Evolutionary conservation across 345 rosid genomes (phyloP), one percentile per base, ranked within the genome.

Genomic region (Bretschneidera sinensis): DNA sequence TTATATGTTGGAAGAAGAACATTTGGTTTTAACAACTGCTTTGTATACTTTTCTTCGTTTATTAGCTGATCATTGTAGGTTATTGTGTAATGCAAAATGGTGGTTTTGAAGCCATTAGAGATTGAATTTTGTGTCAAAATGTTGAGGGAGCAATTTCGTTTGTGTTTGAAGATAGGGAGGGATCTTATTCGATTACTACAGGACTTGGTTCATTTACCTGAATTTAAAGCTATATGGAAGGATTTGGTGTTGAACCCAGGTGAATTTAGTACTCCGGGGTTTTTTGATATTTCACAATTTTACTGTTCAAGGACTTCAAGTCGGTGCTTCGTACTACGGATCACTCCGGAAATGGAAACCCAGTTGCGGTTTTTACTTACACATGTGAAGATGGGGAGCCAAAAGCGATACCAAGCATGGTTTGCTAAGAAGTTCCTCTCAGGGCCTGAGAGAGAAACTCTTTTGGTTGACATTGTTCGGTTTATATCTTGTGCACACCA

Each of bases 401-500:
- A 89, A 43, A 87, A 76, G 71, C 71, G 96, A 24, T 82, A 87
- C 59, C 90, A 89, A 59, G 52, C 61, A 17, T 89, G 97, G 97
- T 92, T 92, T 78, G 69, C 74, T 43, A 83, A 74, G 76, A 89
- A 81, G 72, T 85, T 81, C 65, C 71, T 87, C 48, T 49, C 43
- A 13, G 72, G 64, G 43, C 84, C 86, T 0, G 94, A 78, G 13
- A 82, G 79, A 60, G 96, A 85, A 70, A 81, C 76, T 21, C 55
- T 87, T 31, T 20, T 84, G 51, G 71, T 81, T 48, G 98, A 92
- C 52, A 77, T 89, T 54, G 75, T 85, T 35, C 68, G 96, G n/a
- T 92, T 89, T 48, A 61, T 89, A 14, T 89, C 96, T 65, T 85
- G 94, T 67, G 82, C 70, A 13, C 84, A 83, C 78, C 88, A 87